Base-by-base conservation (phyloP, 2,329 filamentous ascomycete species). In the Berkeleyomyces rouxiae region DNA sequence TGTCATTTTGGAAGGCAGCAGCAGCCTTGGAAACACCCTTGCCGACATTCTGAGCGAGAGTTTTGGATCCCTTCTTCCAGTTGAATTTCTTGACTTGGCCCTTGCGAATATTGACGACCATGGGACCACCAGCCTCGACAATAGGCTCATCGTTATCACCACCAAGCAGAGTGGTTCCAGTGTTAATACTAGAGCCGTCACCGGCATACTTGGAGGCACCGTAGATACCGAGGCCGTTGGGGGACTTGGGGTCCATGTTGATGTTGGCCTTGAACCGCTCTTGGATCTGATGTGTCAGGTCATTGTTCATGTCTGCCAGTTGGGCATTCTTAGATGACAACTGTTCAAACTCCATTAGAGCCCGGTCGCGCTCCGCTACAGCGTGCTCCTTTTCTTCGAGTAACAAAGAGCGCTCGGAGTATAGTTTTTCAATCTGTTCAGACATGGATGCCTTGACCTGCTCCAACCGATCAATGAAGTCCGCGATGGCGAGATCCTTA, bases 11-110 rank as follows among this genome's bases (percentile, higher is more conserved):
- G 78, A 81, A 84, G 61, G 86, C 86, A 59, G 85, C 86, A 65
- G 96, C 95, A 4, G 91, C 91, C 62, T 90, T 88, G 73, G 95
- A 96, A 72, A 97, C 84, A 61, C 91, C 90, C 76, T 96, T 96
- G 65, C 88, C 87, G 60, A 97, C 88, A 70, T 91, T 92, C 73
- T 96, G 95, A 37, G 91, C 91, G 68, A 97, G 86, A 63, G 88
- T 91, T 74, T 95, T 92, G 46, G 89, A 89, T 46, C 90, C 90
- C 77, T 95, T 96, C 80, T 96, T 96, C 91, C 93, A 97, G 75
- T 96, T 96, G 75, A 96, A 96, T 73, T 96, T 97, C 77, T 90
- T 95, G 61, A 87, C 84, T 71, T 96, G 90, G 39, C 88, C 90
- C 75, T 96, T 97, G 69, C 90, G 85, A 66, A 97, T 95, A 69